Evolutionary conservation across 2,329 filamentous ascomycete species (phyloP).

Genomic region (Penicillium sp.): DNA sequence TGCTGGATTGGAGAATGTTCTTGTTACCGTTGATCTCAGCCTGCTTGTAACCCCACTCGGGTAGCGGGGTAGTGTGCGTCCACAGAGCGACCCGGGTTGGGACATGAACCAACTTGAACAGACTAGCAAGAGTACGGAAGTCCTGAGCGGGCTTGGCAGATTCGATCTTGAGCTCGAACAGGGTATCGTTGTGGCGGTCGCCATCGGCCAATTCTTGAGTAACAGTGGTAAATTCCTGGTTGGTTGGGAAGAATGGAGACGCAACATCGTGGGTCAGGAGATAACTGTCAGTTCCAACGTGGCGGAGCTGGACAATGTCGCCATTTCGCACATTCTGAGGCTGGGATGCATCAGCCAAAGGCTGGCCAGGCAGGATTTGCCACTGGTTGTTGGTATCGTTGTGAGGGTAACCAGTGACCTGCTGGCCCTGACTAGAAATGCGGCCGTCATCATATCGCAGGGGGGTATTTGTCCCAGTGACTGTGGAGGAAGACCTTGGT

Average conservation of each 20-base stretch:
- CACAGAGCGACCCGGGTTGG: slow-evolving; percentile 98
- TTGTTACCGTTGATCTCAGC: slow-evolving; percentile 99
- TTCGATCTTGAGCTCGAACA: slow-evolving; percentile 91
- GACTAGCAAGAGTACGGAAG: slow-evolving; percentile 85
- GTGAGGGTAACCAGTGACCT: slow-evolving; percentile 96
- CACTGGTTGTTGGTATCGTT: slow-evolving; percentile 99
- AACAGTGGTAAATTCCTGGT: slow-evolving; percentile 95
- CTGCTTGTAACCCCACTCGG: slow-evolving; percentile 95
- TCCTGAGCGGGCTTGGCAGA: slow-evolving; percentile 75
- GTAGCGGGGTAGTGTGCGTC: slow-evolving; percentile 93
- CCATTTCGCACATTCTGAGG: slow-evolving; percentile 74
- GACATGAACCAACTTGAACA: slow-evolving; percentile 94
- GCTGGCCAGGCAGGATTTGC: slow-evolving; percentile 75
- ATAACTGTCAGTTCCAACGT: slow-evolving; percentile 79
- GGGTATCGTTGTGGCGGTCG: slow-evolving; percentile 77
- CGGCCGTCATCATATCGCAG: slow-evolving; percentile 95
- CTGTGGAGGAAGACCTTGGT: slow-evolving; percentile 96
- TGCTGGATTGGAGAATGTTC: slow-evolving; percentile 83
- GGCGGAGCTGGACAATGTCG: slow-evolving; percentile 81
- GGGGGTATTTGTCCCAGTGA: slow-evolving; percentile 79
- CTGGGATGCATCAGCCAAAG: slow-evolving; percentile 52
- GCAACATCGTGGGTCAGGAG: slow-evolving; percentile 95
- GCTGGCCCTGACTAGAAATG: slow-evolving; percentile 95
- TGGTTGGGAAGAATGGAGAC: slow-evolving; percentile 92
- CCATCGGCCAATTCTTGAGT: slow-evolving; percentile 68